These are phyloP conservation scores for Rubia tinctorum DNA, from an alignment of 305 asterid species.

Conservation along the genomic window DNA sequence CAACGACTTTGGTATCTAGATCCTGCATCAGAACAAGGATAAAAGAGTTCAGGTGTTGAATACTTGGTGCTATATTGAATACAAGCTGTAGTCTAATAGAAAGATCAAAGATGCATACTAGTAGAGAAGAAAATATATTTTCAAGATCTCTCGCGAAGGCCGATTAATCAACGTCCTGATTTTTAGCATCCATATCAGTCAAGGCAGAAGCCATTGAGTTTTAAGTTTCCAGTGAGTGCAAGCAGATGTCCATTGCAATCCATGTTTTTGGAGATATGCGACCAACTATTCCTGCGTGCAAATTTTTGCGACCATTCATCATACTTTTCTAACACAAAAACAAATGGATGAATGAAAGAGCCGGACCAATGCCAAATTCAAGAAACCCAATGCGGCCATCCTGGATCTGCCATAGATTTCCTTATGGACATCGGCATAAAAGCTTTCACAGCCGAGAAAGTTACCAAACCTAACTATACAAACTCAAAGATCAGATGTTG, in stretches of 20 bases:
- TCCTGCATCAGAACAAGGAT: slow-evolving; percentile 41
- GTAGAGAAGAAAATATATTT: slow-evolving; percentile 80
- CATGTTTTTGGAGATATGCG: slow-evolving; percentile 95
- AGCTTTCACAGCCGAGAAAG: slow-evolving; percentile 85
- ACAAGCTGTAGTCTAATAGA: not conserved
- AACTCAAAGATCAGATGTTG: not conserved
- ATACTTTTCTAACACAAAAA: slow-evolving; percentile 7
- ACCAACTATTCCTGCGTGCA: slow-evolving; percentile 84
- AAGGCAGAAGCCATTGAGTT: slow-evolving; percentile 90
- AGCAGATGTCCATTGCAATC: slow-evolving; percentile 91
- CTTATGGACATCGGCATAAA: slow-evolving; percentile 97
- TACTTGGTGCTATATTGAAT: not conserved
- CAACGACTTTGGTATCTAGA: slow-evolving; percentile 90
- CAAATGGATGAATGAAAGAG: not conserved
- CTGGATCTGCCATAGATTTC: slow-evolving; percentile 88
- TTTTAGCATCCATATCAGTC: slow-evolving; percentile 95
- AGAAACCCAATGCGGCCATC: slow-evolving; percentile 99
- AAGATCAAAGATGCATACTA: slow-evolving; percentile 54
- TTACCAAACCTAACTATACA: slow-evolving; percentile 79
- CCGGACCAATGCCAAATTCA: slow-evolving; percentile 66
- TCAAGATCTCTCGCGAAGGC: slow-evolving; percentile 86
- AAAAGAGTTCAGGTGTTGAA: not conserved
- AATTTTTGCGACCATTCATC: slow-evolving; percentile 17
- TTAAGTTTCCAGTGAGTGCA: slow-evolving; percentile 68
- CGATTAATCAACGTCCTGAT: slow-evolving; percentile 56